These are phyloP conservation scores for Musa itinerans DNA, from an alignment of 176 grass and related monocot species.

Conservation along the genomic window DNA sequence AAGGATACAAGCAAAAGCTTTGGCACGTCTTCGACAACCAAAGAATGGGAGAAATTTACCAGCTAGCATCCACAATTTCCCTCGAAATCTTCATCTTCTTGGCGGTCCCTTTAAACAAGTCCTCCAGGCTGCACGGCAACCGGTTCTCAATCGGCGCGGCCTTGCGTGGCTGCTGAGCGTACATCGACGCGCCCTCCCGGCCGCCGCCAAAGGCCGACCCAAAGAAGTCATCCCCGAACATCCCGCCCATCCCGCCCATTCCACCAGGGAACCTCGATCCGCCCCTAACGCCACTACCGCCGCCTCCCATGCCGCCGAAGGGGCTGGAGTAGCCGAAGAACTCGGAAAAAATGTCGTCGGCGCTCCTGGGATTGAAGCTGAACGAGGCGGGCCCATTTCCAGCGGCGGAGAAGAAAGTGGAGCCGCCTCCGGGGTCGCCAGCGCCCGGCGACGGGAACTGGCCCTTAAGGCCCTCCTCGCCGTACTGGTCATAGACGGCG, in stretches of 20 bases:
- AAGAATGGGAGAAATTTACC: neutral
- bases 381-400: neutral
- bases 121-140: conserved; percentile 9
- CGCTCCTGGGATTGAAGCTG: conserved; percentile 5
- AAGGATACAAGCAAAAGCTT: neutral
- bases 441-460: conserved; percentile 1
- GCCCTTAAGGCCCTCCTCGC: neutral
- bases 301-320: neutral
- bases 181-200: neutral
- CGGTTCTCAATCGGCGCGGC: neutral
- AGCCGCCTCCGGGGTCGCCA: neutral
- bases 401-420: neutral
- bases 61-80: neutral
- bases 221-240: neutral
- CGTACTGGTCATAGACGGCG: conserved; percentile 10
- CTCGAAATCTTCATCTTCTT: conserved; percentile 18
- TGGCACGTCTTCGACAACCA: neutral
- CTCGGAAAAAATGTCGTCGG: conserved; percentile 3
- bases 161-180: neutral
- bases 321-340: conserved; percentile 3
- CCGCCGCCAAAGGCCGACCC: neutral
- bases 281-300: neutral
- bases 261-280: neutral
- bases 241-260: neutral
- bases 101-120: conserved; percentile 4